phyloP scores from a whole-genome alignment of 2,329 filamentous ascomycete genomes.

The Aplosporella prunicola region DNA sequence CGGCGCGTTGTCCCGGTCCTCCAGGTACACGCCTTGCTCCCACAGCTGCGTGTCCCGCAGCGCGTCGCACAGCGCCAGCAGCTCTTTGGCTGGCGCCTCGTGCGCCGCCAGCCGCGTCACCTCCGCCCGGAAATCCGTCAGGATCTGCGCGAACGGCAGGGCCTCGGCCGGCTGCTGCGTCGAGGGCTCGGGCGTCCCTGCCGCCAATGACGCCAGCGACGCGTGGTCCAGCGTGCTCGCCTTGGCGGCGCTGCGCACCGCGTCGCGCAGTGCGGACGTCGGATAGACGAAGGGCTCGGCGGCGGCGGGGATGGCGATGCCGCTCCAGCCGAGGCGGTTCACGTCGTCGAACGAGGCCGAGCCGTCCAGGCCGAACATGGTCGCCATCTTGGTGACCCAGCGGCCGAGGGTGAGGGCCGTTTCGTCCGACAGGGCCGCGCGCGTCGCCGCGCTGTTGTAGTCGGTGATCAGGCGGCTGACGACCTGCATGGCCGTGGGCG shows the following conservation, averaged over 20 bases:
- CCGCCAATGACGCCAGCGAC: slow-evolving; percentile 27
- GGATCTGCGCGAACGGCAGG: slow-evolving; percentile 39
- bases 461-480: slow-evolving; percentile 70
- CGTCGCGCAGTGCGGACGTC: slow-evolving; percentile 47
- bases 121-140: slow-evolving; percentile 49
- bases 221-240: slow-evolving; percentile 33
- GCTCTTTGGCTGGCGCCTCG: slow-evolving; percentile 54
- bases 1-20: slow-evolving; percentile 61
- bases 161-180: slow-evolving; percentile 22
- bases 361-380: slow-evolving; percentile 72
- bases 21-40: slow-evolving; percentile 75
- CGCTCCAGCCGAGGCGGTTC: slow-evolving; percentile 52
- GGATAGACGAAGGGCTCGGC: slow-evolving; percentile 54
- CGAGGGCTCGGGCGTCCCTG: slow-evolving; percentile 13
- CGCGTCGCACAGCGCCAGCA: slow-evolving; percentile 67
- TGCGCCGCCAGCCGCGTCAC: slow-evolving; percentile 45
- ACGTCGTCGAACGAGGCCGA: slow-evolving; percentile 35
- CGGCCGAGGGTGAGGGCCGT: slow-evolving; percentile 50
- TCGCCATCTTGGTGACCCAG: slow-evolving; percentile 76
- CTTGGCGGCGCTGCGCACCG: slow-evolving; percentile 47
- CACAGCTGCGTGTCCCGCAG: slow-evolving; percentile 75
- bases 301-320: slow-evolving; percentile 51
- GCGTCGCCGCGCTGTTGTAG: slow-evolving; percentile 50
- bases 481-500: slow-evolving; percentile 65
- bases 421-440: slow-evolving; percentile 34